These are phyloP conservation scores for Chaetomidium leptoderma DNA, from an alignment of 495 filamentous ascomycete species.

Conservation along the genomic window DNA sequence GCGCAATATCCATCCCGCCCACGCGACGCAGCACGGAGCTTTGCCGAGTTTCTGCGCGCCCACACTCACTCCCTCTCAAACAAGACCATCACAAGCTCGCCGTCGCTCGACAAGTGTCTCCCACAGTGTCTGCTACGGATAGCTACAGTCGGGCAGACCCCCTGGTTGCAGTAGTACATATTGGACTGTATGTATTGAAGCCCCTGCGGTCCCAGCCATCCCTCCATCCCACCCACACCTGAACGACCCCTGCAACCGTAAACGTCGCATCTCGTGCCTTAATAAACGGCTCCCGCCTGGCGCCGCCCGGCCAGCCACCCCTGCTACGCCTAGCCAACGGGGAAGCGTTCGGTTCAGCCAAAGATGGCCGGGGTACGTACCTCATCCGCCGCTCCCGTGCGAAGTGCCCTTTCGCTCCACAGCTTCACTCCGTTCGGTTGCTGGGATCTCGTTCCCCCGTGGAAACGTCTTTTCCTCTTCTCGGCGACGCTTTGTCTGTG, in stretches of 20 bases:
- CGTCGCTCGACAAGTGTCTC: slow-evolving; percentile 15
- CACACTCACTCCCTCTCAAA: neutral
- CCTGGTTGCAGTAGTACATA: slow-evolving; percentile 27
- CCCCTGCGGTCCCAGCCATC: slow-evolving; percentile 22
- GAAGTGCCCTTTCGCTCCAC: slow-evolving; percentile 1
- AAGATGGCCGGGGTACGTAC: slow-evolving; percentile 18
- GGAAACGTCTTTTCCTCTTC: neutral
- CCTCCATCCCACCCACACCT: slow-evolving; percentile 7
- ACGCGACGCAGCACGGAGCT: slow-evolving; percentile 3
- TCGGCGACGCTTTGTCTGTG: slow-evolving; percentile 1
- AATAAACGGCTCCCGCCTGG: slow-evolving; percentile 18
- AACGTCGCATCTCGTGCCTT: slow-evolving; percentile 24
- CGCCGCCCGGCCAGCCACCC: slow-evolving; percentile 12
- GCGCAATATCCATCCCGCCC: slow-evolving; percentile 19
- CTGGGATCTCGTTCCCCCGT: neutral
- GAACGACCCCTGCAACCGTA: slow-evolving; percentile 21
- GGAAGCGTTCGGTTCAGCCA: neutral
- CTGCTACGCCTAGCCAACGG: slow-evolving; percentile 10
- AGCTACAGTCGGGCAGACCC: neutral
- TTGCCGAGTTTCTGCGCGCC: neutral
- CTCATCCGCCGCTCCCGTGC: slow-evolving; percentile 23
- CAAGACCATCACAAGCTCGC: slow-evolving; percentile 3
- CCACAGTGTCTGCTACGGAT: neutral
- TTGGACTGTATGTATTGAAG: too few species aligned
- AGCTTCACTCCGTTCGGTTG: slow-evolving; percentile 9